Base-by-base conservation (phyloP, 2,329 filamentous ascomycete genomes). In the Colletotrichum noveboracense region DNA sequence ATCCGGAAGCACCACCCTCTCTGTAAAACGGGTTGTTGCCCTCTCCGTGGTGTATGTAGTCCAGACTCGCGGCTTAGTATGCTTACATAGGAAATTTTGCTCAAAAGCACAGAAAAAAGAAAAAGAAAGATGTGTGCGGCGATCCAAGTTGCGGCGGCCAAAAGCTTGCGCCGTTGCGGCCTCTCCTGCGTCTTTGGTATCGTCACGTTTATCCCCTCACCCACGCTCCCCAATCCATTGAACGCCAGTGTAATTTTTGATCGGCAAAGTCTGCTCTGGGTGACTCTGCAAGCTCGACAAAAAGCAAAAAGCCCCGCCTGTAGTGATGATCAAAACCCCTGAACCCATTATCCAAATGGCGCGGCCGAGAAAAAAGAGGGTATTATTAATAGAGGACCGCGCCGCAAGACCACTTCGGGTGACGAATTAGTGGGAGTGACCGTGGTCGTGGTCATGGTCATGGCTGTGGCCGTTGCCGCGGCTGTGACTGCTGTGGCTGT, bases 401-500 rank as follows among this genome's bases (percentile, higher is more conserved):
- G 18, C 28, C n/a, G 24, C 18, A 28, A 24, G 26, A 48, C 43
- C 43, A 21, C n/a, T 48, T 48, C 10, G 10, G n/a, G n/a, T 48
- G 43, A 38, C 5, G 43, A 26, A 64, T 64, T 58, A 68, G 52
- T 38, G 28, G 24, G 71, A 76, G 66, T 76, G 74, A 16, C 66
- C 32, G 52, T 76, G 74, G 34, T 30, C 26, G 32, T 75, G 71
- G 30, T 48, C 60, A 48, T 75, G 66, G 18, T 48, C 52, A 21
- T 66, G 69, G 24, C 61, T 21, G 36, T 70, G 66, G n/a, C 69
- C 66, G 16, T 72, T 55, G 24, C 62, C 55, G 61, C 68, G 76
- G 78, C 83, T 77, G 79, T 84, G 66, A 83, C 82, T 76, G 28
- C 80, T 79, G 43, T 77, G 76, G 52, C 77, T 78, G 58, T 80